Base-by-base conservation (phyloP, 305 asterid species). In the Fraxinus latifolia region DNA sequence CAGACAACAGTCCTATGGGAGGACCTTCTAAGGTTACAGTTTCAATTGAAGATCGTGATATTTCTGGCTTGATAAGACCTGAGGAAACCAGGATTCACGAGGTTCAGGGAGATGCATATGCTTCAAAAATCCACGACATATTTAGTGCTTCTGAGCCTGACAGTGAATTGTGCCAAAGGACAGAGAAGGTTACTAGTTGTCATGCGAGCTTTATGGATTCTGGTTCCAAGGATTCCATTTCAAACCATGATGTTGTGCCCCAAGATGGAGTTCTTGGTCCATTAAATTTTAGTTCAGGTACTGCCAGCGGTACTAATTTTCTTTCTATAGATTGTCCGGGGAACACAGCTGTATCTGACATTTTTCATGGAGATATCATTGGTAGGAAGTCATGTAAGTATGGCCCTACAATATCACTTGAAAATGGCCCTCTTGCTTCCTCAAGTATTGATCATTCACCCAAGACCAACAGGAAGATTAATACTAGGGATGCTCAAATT, bases 401-500 rank as follows among this genome's bases (percentile, higher is more conserved):
- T 83, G 88, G 72, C 80, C 79, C 81, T 74, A 53, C 72, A 53
- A 33, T 77, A 8, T 88, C 85, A 74, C 82, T 44, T 55, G 79
- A 82, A 34, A 15, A 42, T 77, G 79, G 84, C n/a, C 77, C 77
- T 71, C 67, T 33, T 42, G 85, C 78, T 80, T 79, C 79, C 84
- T 78, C 77, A 33, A 79, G 84, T 76, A 60, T 67, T 83, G 85
- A 79, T 58, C 77, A 81, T 87, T 87, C 88, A 72, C 68, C 88
- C 82, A 82, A 79, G 44, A 34, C 65, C 76, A 80, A 76, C 81
- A 82, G 84, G 86, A 91, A 91, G 88, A 91, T 90, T 86, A 92
- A 86, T 79, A 81, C 80, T 85, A 42, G 55, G 50, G 88, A 85
- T 78, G 86, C 73, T 80, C 90, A 81, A 83, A 74, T 33, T 76